These are phyloP conservation scores for Sugiyamaella floridensis DNA, from an alignment of 805 yeast species.

Conservation along the genomic window DNA sequence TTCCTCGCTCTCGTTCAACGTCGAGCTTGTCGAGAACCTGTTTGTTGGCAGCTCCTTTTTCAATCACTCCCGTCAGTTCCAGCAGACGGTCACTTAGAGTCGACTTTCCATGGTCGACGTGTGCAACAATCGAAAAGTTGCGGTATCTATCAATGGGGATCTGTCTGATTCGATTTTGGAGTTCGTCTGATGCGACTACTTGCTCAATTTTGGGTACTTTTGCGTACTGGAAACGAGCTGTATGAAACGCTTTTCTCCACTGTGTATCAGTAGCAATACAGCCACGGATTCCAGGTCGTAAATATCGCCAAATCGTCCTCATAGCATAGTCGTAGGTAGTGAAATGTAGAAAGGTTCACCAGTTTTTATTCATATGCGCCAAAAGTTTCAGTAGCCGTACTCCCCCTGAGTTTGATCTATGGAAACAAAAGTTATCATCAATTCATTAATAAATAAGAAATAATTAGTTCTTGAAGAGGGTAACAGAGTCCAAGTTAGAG, in stretches of 20 bases:
- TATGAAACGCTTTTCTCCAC: neutral
- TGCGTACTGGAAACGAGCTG: neutral
- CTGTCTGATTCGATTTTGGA: slow-evolving; percentile 55
- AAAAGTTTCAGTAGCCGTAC: neutral
- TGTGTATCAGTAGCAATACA: neutral
- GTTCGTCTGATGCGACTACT: slow-evolving; percentile 15
- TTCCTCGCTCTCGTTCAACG: slow-evolving; percentile 94
- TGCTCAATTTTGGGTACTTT: neutral
- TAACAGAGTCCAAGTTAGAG: neutral
- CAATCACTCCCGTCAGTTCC: slow-evolving; percentile 83
- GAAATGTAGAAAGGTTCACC: too few relatives aligned
- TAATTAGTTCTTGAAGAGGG: neutral
- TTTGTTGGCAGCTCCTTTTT: slow-evolving; percentile 57
- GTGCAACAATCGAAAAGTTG: slow-evolving; percentile 93
- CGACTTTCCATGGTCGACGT: slow-evolving; percentile 75
- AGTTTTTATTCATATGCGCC: too few relatives aligned
- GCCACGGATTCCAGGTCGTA: neutral
- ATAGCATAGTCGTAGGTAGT: too few relatives aligned
- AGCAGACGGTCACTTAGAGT: slow-evolving; percentile 82
- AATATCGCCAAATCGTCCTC: neutral
- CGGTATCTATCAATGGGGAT: slow-evolving; percentile 81
- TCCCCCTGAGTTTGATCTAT: neutral
- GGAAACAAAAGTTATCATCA: neutral
- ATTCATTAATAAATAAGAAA: neutral
- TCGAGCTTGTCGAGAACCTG: slow-evolving; percentile 89